Conservation (phyloP, 129 eudicot species). For the Solidago caesia region DNA sequence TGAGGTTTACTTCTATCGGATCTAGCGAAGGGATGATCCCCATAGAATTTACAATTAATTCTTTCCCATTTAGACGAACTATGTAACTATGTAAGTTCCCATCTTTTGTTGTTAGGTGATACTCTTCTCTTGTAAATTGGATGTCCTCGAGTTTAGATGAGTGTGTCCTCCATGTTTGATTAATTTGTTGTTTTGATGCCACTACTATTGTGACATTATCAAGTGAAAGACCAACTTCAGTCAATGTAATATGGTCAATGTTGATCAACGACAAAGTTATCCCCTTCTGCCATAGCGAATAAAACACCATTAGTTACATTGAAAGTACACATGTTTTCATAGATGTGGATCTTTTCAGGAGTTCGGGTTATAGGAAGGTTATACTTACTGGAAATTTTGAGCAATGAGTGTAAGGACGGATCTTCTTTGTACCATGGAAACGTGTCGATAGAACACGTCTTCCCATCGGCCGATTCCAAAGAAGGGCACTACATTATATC, state of each 20-base stretch:
- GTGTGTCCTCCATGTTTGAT: conserved; percentile 24
- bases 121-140: conserved; percentile 54
- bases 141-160: not conserved
- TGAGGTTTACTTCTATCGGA: too few relatives aligned
- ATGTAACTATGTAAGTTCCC: conserved; percentile 54
- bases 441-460: conserved; percentile 64
- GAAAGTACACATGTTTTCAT: too few relatives aligned
- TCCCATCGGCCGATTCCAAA: conserved; percentile 96
- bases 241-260: conserved; percentile 37
- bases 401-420: conserved; percentile 85
- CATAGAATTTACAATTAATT: too few relatives aligned
- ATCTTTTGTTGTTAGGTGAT: conserved; percentile 67
- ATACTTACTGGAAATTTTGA: conserved; percentile 58
- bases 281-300: conserved; percentile 44
- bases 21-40: too few relatives aligned
- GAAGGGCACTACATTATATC: conserved; percentile 59
- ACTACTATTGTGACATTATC: conserved; percentile 39
- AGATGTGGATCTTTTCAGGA: not conserved
- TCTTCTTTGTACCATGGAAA: conserved; percentile 46
- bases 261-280: conserved; percentile 66
- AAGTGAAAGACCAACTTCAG: conserved; percentile 42
- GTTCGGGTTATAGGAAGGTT: not conserved
- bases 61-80: too few relatives aligned
- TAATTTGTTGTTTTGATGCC: conserved; percentile 26
- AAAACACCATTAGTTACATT: not conserved